Evolutionary conservation across 305 asterid genomes (phyloP).

Genomic region (Vinca major): DNA sequence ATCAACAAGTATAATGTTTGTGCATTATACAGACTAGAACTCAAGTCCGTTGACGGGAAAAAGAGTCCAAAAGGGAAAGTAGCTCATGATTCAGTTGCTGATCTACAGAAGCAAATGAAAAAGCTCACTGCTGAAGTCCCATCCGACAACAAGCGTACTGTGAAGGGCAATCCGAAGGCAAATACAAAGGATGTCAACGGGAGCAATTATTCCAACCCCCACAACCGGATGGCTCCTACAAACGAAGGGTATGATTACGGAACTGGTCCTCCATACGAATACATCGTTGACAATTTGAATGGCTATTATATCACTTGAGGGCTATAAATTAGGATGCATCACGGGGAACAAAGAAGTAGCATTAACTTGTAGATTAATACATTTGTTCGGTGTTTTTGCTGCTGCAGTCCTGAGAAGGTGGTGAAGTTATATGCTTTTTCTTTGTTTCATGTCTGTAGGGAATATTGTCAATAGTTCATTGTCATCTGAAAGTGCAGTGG

Average conservation of each 20-base stretch:
- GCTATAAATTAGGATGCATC: constrained; percentile 2
- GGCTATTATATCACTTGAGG: constrained; percentile 43
- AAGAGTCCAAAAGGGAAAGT: constrained; percentile 72
- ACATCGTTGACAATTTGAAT: constrained; percentile 45
- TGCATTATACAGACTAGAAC: constrained; percentile 86
- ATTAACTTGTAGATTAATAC: constrained; percentile 16
- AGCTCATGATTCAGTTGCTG: constrained; percentile 59
- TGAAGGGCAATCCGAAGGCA: constrained; percentile 56
- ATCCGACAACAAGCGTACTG: constrained; percentile 44
- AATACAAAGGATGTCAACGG: constrained; percentile 40
- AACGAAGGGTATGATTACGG: constrained; percentile 42
- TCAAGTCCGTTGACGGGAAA: constrained; percentile 78
- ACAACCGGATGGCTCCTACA: constrained; percentile 24
- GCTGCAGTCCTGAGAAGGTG: constrained; percentile 30
- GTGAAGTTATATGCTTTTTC: constrained; percentile 20
- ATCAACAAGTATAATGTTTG: constrained; percentile 56
- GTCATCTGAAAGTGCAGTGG: constrained; percentile 31
- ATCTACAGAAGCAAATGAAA: constrained; percentile 85
- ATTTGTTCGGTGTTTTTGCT: constrained; percentile 13
- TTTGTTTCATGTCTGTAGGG: constrained; percentile 8
- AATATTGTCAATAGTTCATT: constrained; percentile 35
- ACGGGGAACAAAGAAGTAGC: constrained; percentile 24
- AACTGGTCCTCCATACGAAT: constrained; percentile 33
- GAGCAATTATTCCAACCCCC: constrained; percentile 20
- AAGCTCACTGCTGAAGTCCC: constrained; percentile 75